Base-by-base conservation (phyloP, 345 rosid genomes). In the Pistacia integerrima region DNA sequence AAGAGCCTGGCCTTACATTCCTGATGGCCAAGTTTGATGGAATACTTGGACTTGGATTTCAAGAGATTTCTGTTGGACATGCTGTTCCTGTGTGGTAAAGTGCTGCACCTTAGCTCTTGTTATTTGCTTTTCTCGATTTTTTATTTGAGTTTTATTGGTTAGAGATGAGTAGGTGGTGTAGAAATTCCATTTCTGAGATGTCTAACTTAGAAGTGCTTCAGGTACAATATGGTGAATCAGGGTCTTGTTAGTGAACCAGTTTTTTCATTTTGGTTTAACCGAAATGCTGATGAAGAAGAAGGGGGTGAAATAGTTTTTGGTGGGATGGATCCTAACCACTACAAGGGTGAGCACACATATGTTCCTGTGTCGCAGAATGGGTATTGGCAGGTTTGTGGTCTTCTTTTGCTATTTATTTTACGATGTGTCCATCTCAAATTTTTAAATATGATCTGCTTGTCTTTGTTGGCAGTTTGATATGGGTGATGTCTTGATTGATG, bases 21-120 rank as follows among this genome's bases (percentile, higher is more conserved):
- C 28, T 96, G 85, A 82, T 84, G 67, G 97, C 92, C 71, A 96
- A 93, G 77, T 96, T 96, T 82, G 97, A 92, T 82, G 97, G 93
- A 25, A 85, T 91, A 58, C 90, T 92, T 73, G 95, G 95, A 58
- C 93, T 93, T 60, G 94, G 90, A 62, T 93, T 91, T 79, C 89
- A 87, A 84, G 95, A 88, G 81, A 87, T 85, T 76, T 89, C 95
- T 7, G 89, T 89, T 58, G 93, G 88, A 69, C 76, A 88, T 65
- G 83, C 90, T 63, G 89, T 82, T 16, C 94, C 95, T 22, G 65
- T 88, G 56, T 93, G 97, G 97, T 91, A 81, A 68, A 64, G 56
- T 76, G 41, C 64, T 35, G 30, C 18, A 46, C 63, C 44, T 10
- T 35, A 54, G 1, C 16, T 30, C 51, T 59, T 48, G 11, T 20